Percentiles rank a stretch among this genome's conserved stretches.
Evolutionary conservation across 345 rosid species (phyloP).

Genomic region (Laguncularia racemosa): DNA sequence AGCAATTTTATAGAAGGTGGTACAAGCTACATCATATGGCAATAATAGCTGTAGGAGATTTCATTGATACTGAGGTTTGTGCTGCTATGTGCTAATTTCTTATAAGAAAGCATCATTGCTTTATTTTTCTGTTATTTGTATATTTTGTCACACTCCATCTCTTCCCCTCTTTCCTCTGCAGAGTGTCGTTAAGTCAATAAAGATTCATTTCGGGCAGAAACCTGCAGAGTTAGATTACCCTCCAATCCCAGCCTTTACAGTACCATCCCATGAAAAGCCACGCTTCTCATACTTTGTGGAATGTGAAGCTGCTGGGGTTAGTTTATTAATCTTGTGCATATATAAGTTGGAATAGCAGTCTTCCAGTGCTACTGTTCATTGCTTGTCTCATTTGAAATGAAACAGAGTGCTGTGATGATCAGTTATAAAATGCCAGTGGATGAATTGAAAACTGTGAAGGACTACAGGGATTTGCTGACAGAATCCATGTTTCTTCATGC

Average conservation of each 20-base stretch:
- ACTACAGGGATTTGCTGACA: slow-evolving; percentile 67
- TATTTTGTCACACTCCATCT: slow-evolving; percentile 13
- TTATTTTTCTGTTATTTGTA: not conserved
- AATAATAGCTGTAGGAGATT: slow-evolving; percentile 91
- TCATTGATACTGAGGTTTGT: slow-evolving; percentile 72
- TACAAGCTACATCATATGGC: slow-evolving; percentile 82
- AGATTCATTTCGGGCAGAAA: slow-evolving; percentile 63
- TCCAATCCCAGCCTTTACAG: slow-evolving; percentile 44
- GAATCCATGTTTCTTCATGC: slow-evolving; percentile 81
- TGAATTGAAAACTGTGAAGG: slow-evolving; percentile 69
- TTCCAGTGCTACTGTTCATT: slow-evolving; percentile 2
- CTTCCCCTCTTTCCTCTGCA: slow-evolving; percentile 17
- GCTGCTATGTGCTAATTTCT: slow-evolving; percentile 9
- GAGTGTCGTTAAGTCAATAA: slow-evolving; percentile 82
- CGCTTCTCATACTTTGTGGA: slow-evolving; percentile 78
- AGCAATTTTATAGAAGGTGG: slow-evolving; percentile 78
- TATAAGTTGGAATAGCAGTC: too few species aligned
- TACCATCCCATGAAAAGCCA: slow-evolving; percentile 78
- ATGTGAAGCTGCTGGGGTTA: slow-evolving; percentile 91
- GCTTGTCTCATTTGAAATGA: slow-evolving; percentile 14
- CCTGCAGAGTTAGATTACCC: slow-evolving; percentile 33
- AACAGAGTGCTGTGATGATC: slow-evolving; percentile 80
- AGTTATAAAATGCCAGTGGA: slow-evolving; percentile 73
- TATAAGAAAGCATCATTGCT: not conserved
- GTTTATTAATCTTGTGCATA: slow-evolving; percentile 10